Base-by-base conservation (phyloP, 2,329 filamentous ascomycete species). In the Botryotinia calthae region DNA sequence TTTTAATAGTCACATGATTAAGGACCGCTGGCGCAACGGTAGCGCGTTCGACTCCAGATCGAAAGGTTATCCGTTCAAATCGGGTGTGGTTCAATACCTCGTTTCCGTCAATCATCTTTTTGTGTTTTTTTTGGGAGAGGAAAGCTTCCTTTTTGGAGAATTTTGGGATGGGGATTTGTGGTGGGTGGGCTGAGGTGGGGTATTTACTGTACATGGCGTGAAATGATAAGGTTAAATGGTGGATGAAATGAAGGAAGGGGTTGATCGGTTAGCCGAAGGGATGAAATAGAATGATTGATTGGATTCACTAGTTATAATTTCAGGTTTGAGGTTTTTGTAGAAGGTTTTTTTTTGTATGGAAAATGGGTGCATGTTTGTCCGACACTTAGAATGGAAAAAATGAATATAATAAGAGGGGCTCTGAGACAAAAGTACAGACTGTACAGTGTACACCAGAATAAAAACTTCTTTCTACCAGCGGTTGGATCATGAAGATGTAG, bases 11-110 rank as follows among this genome's bases (percentile, higher is more conserved):
- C 59, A 63, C 37, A 42, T 44, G 59, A 63, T 63, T 63, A 44
- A 69, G 71, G 71, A 72, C 71, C 71, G 71, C 71, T 73, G 71
- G 71, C 71, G 74, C 74, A 75, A 75, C 74, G 74, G 74, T 75
- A 34, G 34, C 34, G 34, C 34, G 34, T 34, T 34, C 34, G 34
- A 34, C 34, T 34, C 34, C 34, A 34, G 34, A 34, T 34, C 34
- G 34, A 34, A 34, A 34, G 34, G 34, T 34, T 34, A 34, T 34
- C 34, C 34, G 77, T 78, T 78, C 77, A 78, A 79, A 79, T 79
- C 77, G 71, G 77, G 76, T 74, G 71, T 71, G 76, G 74, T 75
- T 78, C 75, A 76, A 73, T 65, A 75, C 73, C 74, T 54, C 25
- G 12, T 54, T 18, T 70, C 73, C 54, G 0, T 0, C 4, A 4